These are phyloP conservation scores for Epichloe amarillans DNA, from an alignment of 2,329 filamentous ascomycete species.

Conservation along the genomic window DNA sequence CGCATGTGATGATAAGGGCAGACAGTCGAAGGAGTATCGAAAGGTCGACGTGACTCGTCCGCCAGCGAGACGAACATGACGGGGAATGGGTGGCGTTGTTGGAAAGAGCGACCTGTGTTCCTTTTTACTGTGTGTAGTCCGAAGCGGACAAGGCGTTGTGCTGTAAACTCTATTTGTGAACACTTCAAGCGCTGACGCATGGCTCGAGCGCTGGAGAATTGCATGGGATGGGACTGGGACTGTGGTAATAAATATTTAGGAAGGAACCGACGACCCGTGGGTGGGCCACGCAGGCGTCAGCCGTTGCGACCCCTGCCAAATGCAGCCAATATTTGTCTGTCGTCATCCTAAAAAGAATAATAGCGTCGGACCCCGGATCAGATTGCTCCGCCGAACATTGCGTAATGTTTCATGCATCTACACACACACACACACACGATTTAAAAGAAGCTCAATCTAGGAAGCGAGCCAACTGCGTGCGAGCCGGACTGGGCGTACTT, in stretches of 20 bases:
- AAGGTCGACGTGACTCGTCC: neutral
- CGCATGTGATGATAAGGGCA: neutral
- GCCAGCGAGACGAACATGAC: neutral
- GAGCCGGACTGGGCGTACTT: neutral
- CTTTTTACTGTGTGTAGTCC: neutral
- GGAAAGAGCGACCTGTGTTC: neutral
- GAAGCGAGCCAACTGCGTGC: neutral
- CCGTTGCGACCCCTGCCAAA: neutral
- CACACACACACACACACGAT: too few species aligned
- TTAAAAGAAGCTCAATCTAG: neutral
- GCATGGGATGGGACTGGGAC: too few species aligned
- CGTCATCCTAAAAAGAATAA: too few species aligned
- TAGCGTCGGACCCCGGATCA: neutral
- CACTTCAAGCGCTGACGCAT: neutral
- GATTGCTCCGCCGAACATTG: too few species aligned
- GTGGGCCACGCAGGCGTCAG: too few species aligned
- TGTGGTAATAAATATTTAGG: too few species aligned
- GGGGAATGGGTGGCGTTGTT: neutral
- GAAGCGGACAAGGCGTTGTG: neutral
- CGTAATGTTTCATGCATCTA: too few species aligned
- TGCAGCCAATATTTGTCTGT: neutral
- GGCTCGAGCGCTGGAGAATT: too few species aligned
- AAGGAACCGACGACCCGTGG: too few species aligned
- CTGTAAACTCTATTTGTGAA: neutral
- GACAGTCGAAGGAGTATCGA: neutral